Percentiles rank a stretch among this genome's conserved stretches.
phyloP scores from a whole-genome alignment of 805 yeast genomes.

The Ogataea henricii region DNA sequence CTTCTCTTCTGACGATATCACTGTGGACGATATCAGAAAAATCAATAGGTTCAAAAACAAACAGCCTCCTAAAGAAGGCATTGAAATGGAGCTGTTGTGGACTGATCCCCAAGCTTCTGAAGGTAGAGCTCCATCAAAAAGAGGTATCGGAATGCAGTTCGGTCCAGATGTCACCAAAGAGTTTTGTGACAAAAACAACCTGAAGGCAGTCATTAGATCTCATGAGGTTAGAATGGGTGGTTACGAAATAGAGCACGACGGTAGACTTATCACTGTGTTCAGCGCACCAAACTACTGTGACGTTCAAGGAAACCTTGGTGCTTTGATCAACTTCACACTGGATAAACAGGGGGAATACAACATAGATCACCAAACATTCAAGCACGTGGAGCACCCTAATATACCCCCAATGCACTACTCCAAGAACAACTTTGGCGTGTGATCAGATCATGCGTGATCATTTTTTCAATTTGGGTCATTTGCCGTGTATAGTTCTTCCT shows the following conservation, averaged over 20 bases:
- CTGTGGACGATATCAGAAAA: conserved; percentile 70
- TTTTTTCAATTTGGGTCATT: neutral
- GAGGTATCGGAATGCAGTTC: conserved; percentile 95
- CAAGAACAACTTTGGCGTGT: conserved; percentile 44
- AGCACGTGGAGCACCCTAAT: conserved; percentile 87
- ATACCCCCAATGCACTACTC: conserved; percentile 94
- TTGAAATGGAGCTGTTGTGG: conserved; percentile 97
- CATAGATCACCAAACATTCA: conserved; percentile 61
- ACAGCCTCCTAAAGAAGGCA: conserved; percentile 89
- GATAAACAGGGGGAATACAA: conserved; percentile 46
- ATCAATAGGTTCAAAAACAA: conserved; percentile 64
- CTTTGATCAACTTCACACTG: conserved; percentile 71
- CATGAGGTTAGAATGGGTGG: conserved; percentile 96
- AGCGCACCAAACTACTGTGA: conserved; percentile 99
- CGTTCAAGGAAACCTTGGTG: conserved; percentile 87
- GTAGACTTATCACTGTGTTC: conserved; percentile 87
- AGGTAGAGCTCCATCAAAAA: conserved; percentile 85
- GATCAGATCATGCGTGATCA: neutral
- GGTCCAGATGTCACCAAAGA: conserved; percentile 91
- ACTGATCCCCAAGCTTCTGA: conserved; percentile 84
- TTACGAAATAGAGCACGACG: conserved; percentile 83
- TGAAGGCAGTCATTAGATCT: conserved; percentile 83
- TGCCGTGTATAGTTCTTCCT: neutral
- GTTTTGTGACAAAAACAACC: conserved; percentile 70
- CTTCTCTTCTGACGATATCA: conserved; percentile 73